Conservation (phyloP, 2,329 filamentous ascomycete species). For the Cladosporium austrohemisphaericum region DNA sequence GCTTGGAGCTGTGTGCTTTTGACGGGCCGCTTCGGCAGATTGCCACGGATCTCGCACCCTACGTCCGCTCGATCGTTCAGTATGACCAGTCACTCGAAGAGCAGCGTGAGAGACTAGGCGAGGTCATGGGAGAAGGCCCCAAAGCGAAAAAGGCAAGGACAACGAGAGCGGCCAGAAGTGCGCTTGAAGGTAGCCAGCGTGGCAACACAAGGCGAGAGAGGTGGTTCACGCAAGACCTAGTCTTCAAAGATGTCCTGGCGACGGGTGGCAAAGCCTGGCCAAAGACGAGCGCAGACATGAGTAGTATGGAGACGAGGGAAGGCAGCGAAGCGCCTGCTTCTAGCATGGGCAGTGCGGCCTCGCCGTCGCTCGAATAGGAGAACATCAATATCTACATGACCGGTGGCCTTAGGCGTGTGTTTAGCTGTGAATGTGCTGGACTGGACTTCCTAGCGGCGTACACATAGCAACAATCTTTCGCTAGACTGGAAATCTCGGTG, state of each 20-base stretch:
- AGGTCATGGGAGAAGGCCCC: constrained; percentile 53
- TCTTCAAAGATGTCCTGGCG: constrained; percentile 59
- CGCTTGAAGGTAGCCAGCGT: constrained; percentile 65
- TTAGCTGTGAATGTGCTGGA: neutral
- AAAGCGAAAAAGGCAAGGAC: constrained; percentile 59
- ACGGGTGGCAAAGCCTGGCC: constrained; percentile 51
- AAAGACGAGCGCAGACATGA: constrained; percentile 6
- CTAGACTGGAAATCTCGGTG: constrained; percentile 14
- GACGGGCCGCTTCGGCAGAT: constrained; percentile 67
- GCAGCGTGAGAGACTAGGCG: constrained; percentile 61
- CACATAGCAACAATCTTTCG: constrained; percentile 14
- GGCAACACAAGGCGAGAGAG: constrained; percentile 63
- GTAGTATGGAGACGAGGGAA: neutral
- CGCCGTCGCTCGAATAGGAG: neutral
- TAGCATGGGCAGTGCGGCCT: constrained; percentile 11
- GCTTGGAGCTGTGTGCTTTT: constrained; percentile 68
- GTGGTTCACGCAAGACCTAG: constrained; percentile 65
- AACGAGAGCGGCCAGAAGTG: constrained; percentile 71
- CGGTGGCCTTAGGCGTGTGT: constrained; percentile 6
- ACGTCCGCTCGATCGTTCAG: constrained; percentile 77
- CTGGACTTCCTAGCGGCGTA: constrained; percentile 4
- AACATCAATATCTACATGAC: neutral
- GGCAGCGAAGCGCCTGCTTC: constrained; percentile 14
- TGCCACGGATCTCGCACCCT: constrained; percentile 77
- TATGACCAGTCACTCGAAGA: constrained; percentile 70